phyloP scores from a whole-genome alignment of 352 stramenopile genomes.

The Plasmopara viticola region DNA sequence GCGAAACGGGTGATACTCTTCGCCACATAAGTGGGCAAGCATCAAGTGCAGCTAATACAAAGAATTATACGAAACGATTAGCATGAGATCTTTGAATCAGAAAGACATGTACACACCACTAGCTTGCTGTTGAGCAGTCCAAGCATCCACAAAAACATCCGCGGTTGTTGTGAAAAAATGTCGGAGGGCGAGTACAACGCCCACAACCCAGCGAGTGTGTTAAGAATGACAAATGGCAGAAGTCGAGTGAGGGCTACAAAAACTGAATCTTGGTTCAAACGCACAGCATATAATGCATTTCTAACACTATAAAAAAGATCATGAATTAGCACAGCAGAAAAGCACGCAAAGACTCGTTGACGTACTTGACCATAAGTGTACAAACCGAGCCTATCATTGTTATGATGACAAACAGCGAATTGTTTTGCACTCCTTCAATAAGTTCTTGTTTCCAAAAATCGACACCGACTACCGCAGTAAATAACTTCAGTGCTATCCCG shows the following conservation, averaged over 20 bases:
- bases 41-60: slow-evolving; percentile 71
- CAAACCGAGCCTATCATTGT: slow-evolving; percentile 50
- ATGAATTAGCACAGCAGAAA: not conserved
- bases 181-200: slow-evolving; percentile 61
- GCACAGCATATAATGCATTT: slow-evolving; percentile 70
- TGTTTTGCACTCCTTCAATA: slow-evolving; percentile 66
- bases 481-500: slow-evolving; percentile 63
- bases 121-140: slow-evolving; percentile 85
- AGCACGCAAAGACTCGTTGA: slow-evolving; percentile 7
- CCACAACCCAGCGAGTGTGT: slow-evolving; percentile 64
- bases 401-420: slow-evolving; percentile 71
- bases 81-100: not conserved
- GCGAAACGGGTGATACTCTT: slow-evolving; percentile 86
- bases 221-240: slow-evolving; percentile 66
- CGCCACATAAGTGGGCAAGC: slow-evolving; percentile 77
- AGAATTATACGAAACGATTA: not conserved
- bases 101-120: slow-evolving; percentile 40
- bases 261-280: slow-evolving; percentile 61
- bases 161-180: slow-evolving; percentile 69
- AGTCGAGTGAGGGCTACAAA: slow-evolving; percentile 76
- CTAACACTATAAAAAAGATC: slow-evolving; percentile 31
- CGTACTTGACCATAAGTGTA: slow-evolving; percentile 76
- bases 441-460: slow-evolving; percentile 68
- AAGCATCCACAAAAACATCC: slow-evolving; percentile 84
- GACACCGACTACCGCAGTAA: slow-evolving; percentile 53